phyloP scores from a whole-genome alignment of 345 rosid species.

The Dipteronia sinensis region DNA sequence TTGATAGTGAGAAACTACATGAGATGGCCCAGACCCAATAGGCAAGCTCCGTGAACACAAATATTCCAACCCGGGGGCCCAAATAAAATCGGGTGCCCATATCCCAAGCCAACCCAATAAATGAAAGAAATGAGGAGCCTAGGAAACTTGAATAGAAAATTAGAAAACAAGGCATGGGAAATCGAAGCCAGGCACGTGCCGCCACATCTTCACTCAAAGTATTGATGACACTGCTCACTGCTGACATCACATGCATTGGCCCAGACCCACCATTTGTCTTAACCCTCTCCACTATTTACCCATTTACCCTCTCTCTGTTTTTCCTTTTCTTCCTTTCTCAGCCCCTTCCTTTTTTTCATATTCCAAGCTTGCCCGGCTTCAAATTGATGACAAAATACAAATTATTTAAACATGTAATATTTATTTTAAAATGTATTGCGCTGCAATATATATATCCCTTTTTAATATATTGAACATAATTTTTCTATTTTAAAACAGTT shows the following conservation, averaged over 20 bases:
- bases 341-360: too few relatives aligned
- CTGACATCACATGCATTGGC: conserved; percentile 18
- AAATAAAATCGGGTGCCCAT: too few relatives aligned
- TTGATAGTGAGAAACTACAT: too few relatives aligned
- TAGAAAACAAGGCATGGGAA: conserved; percentile 16
- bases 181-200: conserved; percentile 21
- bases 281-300: background rate
- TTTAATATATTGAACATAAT: too few relatives aligned
- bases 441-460: too few relatives aligned
- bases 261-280: background rate
- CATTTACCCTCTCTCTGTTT: background rate
- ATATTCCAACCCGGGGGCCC: too few relatives aligned
- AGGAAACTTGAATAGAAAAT: background rate
- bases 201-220: conserved; percentile 15
- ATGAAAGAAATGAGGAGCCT: background rate
- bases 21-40: background rate
- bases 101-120: too few relatives aligned
- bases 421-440: too few relatives aligned
- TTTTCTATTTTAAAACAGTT: too few relatives aligned
- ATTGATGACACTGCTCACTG: background rate
- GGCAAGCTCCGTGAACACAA: background rate
- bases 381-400: too few relatives aligned
- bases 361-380: too few relatives aligned
- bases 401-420: too few relatives aligned
- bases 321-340: background rate